Conservation (phyloP, 768 basidiomycete species). For the Ramaria rubella region DNA sequence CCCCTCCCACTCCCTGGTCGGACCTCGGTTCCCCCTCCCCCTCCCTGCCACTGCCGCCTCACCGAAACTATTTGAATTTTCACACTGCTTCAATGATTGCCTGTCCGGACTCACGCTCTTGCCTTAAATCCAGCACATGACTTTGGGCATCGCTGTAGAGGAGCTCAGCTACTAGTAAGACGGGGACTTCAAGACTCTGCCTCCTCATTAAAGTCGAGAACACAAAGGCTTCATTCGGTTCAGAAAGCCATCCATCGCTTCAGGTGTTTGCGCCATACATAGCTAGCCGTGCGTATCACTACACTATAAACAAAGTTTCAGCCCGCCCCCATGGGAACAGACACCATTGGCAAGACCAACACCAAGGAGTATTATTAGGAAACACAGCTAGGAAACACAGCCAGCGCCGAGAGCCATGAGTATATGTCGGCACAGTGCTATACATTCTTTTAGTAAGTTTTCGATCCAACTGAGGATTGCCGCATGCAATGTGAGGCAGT, state of each 20-base stretch:
- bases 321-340: not conserved
- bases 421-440: not conserved
- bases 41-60: too few relatives aligned
- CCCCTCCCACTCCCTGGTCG: too few relatives aligned
- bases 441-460: not conserved
- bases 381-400: too few relatives aligned
- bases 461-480: not conserved
- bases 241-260: not conserved
- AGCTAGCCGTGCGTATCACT: not conserved
- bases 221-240: not conserved
- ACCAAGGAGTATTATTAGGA: not conserved
- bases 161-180: not conserved
- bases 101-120: too few relatives aligned
- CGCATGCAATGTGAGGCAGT: not conserved
- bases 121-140: too few relatives aligned
- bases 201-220: not conserved
- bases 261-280: not conserved
- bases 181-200: not conserved
- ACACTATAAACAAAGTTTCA: not conserved
- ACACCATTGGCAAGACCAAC: not conserved
- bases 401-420: too few relatives aligned
- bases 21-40: too few relatives aligned
- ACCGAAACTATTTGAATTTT: too few relatives aligned
- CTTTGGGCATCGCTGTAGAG: not conserved
- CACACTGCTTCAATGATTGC: too few relatives aligned